Base-by-base conservation (phyloP, 2,329 filamentous ascomycete species). In the Apiospora phragmitis region DNA sequence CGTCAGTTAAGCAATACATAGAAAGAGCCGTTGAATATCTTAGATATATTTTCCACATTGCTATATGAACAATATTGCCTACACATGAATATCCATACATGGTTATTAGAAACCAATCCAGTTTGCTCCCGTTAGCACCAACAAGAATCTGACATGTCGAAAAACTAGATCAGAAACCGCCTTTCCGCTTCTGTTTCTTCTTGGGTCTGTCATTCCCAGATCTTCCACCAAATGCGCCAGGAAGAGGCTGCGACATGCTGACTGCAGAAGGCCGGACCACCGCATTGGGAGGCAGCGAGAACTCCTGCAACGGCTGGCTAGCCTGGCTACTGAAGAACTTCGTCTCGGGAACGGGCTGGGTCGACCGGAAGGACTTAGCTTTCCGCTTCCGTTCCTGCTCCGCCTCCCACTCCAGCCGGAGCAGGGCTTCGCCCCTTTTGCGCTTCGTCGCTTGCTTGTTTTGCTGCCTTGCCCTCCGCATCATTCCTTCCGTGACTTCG, bases 241-340 rank as follows among this genome's bases (percentile, higher is more conserved):
- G 21, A 12, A 75, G 62, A n/a, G 79, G 79, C 69, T 80, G 79
- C 21, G 78, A 79, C 79, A 80, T 80, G 16, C 73, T 74, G 75
- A 77, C 35, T 43, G 51, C 41, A 68, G 51, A 38, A 38, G 55
- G 55, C 32, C 55, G 55, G 18, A 62, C 16, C n/a, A 38, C 18
- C 8, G 69, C 65, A 11, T 45, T 73, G 29, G 70, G 47, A 18
- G 78, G 74, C 65, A 41, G 43, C 24, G 21, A 62, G 16, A 32
- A 38, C 55, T 62, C 43, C 67, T 68, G 67, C 11, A 51, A n/a
- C 43, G 67, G 67, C 67, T 76, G 74, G 51, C 71, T 75, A 35
- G 24, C 24, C 65, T 79, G 78, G 59, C 74, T 70, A 18, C 67
- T 78, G 62, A 75, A 75, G 70, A 45, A 38, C 35, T 49, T 41